A percentile compares a stretch with the other conserved stretches of the same genome.
Evolutionary conservation across 441 rosid genomes (phyloP).

Genomic region (Theobroma grandiflorum): DNA sequence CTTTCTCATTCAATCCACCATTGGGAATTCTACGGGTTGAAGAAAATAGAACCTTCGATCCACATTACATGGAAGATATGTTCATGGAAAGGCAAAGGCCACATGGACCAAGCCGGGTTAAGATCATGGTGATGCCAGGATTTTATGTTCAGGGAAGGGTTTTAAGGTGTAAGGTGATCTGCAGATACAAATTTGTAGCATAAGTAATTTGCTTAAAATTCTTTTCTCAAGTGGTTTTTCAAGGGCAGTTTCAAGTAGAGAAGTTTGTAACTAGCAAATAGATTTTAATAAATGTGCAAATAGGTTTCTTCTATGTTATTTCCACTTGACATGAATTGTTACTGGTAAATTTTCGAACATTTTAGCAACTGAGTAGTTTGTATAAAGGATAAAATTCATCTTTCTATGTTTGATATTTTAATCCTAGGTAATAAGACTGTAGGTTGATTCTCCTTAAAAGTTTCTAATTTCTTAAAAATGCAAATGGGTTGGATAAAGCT

Average conservation of each 20-base stretch:
- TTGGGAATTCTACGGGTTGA: slow-evolving; percentile 82
- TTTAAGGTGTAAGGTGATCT: slow-evolving; percentile 89
- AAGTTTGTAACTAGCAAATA: slow-evolving; percentile 25
- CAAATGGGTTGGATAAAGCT: no score
- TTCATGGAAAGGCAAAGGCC: slow-evolving; percentile 61
- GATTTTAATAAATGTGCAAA: slow-evolving; percentile 20
- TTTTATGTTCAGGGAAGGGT: slow-evolving; percentile 82
- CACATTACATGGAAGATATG: slow-evolving; percentile 90
- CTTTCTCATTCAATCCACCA: slow-evolving; percentile 84
- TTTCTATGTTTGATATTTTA: not conserved
- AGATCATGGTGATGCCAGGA: slow-evolving; percentile 95
- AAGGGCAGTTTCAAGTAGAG: not conserved
- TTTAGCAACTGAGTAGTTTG: not conserved
- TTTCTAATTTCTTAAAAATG: no score
- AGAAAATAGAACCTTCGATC: slow-evolving; percentile 71
- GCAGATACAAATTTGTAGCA: slow-evolving; percentile 66
- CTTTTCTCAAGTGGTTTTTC: slow-evolving; percentile 2
- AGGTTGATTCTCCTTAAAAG: no score
- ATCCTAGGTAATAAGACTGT: no score
- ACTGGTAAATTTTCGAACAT: not conserved
- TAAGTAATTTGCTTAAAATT: slow-evolving; percentile 16
- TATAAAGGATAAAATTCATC: not conserved
- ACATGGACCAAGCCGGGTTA: slow-evolving; percentile 57
- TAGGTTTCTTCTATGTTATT: slow-evolving; percentile 4
- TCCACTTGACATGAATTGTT: not conserved